Evolutionary conservation across 768 basidiomycete species (phyloP), one percentile per base, ranked within the genome.

Genomic region (Mycena haematopus): DNA sequence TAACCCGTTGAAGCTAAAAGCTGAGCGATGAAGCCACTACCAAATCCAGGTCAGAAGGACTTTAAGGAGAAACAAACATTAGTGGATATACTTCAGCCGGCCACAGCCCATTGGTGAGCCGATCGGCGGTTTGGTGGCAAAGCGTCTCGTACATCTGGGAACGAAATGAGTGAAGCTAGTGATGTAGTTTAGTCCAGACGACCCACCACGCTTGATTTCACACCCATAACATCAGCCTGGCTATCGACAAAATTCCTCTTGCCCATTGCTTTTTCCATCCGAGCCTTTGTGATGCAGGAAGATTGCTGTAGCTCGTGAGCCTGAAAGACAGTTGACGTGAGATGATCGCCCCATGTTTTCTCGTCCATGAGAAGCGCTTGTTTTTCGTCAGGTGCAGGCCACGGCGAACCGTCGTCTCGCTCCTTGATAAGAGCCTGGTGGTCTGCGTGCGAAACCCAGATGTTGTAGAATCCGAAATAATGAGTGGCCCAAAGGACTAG

Each of bases 1-100:
- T 25, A 47, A 14, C 15, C 24, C 46, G 5, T 6, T 22, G 13
- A 25, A 47, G 24, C 46, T 47, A 25, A 25, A 47, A 47, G 24
- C 46, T 24, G 46, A 47, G 24, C 46, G 46, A 47, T 47, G 46
- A 24, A 47, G 46, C 46, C 46, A 47, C 46, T 47, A 47, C 46
- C 3, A 47, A 24, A 47, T 25, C 24, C 46, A 47, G 15, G 24
- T 47, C 24, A 47, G 46, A 47, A 47, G 29, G 24, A 47, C 9
- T 31, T 31, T 31, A 47, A 10, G 13, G n/a, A 14, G 1, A 24
- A 25, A 47, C 6, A 9, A 15, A 25, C 22, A 47, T 24, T 25
- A 47, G 46, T 31, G 24, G 10, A 47, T 15, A 14, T 47, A 47
- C 46, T 47, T 47, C 46, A 47, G 46, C 46, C 22, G 46, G 46